A percentile compares a stretch with the other conserved stretches of the same genome.
These are phyloP conservation scores for Wickerhamomyces hampshirensis DNA, from an alignment of 805 yeast genomes.

Conservation along the genomic window DNA sequence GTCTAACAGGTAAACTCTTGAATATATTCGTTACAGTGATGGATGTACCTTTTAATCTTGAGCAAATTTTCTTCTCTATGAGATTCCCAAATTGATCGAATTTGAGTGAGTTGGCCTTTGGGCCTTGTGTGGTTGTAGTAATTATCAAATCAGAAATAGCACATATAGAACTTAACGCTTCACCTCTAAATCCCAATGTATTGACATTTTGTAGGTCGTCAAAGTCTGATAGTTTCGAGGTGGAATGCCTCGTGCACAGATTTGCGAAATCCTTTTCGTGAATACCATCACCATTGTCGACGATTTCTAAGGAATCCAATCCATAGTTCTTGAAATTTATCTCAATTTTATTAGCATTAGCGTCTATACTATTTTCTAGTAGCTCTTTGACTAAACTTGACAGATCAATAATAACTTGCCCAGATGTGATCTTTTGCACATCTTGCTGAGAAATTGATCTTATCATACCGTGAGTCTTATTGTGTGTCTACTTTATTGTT, in stretches of 20 bases:
- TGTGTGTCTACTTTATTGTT: too few species aligned
- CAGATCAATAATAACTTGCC: conserved; percentile 85
- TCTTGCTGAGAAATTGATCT: conserved; percentile 32
- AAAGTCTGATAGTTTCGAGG: conserved; percentile 58
- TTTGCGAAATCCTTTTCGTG: conserved; percentile 42
- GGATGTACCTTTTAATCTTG: conserved; percentile 67
- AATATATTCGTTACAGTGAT: conserved; percentile 58
- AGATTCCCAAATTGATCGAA: conserved; percentile 56
- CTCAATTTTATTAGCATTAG: conserved; percentile 63
- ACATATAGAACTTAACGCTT: conserved; percentile 70
- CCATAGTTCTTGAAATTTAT: conserved; percentile 70
- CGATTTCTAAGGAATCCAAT: conserved; percentile 58
- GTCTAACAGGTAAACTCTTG: conserved; percentile 72
- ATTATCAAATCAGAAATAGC: conserved; percentile 46
- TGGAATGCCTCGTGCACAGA: conserved; percentile 58
- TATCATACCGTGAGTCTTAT: too few species aligned
- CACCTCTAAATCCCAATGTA: conserved; percentile 78
- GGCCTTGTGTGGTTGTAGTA: conserved; percentile 45
- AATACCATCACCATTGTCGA: conserved; percentile 70
- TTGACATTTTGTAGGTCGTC: conserved; percentile 46
- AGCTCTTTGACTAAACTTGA: conserved; percentile 78
- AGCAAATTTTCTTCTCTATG: conserved; percentile 32
- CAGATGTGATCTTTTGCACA: conserved; percentile 77
- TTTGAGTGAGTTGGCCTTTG: conserved; percentile 51
- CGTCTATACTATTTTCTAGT: conserved; percentile 84